These are phyloP conservation scores for Acrodontium crateriforme DNA, from an alignment of 2,329 filamentous ascomycete species.

Conservation along the genomic window DNA sequence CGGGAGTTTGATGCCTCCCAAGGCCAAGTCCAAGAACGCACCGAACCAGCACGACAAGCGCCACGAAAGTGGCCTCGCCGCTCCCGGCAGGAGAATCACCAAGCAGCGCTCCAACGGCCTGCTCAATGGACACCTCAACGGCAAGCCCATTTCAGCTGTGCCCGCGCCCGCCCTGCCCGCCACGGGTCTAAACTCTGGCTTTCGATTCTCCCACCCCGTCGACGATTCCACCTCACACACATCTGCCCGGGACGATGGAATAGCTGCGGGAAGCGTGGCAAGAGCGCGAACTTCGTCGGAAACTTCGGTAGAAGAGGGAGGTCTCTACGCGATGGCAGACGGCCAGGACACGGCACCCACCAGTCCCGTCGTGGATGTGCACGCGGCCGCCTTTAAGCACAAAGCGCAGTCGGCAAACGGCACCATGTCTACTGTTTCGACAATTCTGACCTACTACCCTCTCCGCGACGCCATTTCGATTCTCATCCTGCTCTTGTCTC, in stretches of 20 bases:
- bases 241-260: constrained; percentile 13
- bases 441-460: constrained; percentile 78
- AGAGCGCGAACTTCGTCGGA: constrained; percentile 30
- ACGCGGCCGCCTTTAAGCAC: constrained; percentile 4
- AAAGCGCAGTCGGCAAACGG: constrained; percentile 40
- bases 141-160: constrained; percentile 19
- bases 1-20: constrained; percentile 33
- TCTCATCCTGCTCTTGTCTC: constrained; percentile 85
- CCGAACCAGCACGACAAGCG: constrained; percentile 40
- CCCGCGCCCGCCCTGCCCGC: constrained; percentile 26
- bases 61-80: constrained; percentile 80
- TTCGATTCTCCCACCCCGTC: constrained; percentile 20
- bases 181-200: constrained; percentile 24
- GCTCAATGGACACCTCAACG: constrained; percentile 30
- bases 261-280: constrained; percentile 10
- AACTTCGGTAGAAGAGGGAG: constrained; percentile 27
- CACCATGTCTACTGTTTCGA: constrained; percentile 63
- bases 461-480: constrained; percentile 93
- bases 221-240: constrained; percentile 5
- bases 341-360: constrained; percentile 4
- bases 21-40: constrained; percentile 29
- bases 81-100: constrained; percentile 54
- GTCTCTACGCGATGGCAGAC: constrained; percentile 14
- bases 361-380: constrained; percentile 2
- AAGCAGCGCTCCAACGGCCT: constrained; percentile 34